A percentile compares a stretch with the other conserved stretches of the same genome.
phyloP scores from a whole-genome alignment of 1,284 basidiomycete genomes.

The Singerocomus inundabilis region DNA sequence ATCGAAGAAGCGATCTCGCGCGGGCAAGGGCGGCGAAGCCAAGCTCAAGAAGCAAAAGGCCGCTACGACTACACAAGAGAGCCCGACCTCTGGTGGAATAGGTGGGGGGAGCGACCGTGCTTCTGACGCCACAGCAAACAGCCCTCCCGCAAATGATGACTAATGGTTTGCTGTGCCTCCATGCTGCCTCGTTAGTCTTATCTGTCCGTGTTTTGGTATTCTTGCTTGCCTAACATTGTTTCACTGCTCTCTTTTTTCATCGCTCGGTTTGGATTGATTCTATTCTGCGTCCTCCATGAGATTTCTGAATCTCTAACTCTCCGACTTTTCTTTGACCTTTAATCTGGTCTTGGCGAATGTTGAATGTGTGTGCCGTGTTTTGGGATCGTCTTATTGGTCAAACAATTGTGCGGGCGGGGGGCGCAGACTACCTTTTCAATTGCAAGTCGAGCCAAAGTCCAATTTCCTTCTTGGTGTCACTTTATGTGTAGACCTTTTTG shows the following conservation, averaged over 20 bases:
- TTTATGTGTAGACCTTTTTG: neutral
- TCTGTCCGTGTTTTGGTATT: constrained; percentile 12
- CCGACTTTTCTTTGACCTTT: constrained; percentile 43
- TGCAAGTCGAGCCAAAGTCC: constrained; percentile 10
- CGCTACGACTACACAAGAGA: constrained; percentile 12
- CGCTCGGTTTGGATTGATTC: constrained; percentile 25
- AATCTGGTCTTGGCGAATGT: constrained; percentile 37
- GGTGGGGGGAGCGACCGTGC: constrained; percentile 28
- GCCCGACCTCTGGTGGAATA: constrained; percentile 24
- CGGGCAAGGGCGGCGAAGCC: constrained; percentile 31
- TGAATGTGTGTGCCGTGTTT: constrained; percentile 29
- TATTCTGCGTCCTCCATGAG: constrained; percentile 28
- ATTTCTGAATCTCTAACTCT: constrained; percentile 16
- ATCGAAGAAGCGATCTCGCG: constrained; percentile 33
- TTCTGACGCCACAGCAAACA: constrained; percentile 24
- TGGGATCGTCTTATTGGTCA: constrained; percentile 45
- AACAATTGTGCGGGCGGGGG: constrained; percentile 34
- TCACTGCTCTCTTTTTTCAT: constrained; percentile 1
- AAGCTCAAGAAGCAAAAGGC: constrained; percentile 39
- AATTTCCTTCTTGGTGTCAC: neutral
- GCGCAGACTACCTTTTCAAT: constrained; percentile 23
- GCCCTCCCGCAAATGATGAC: constrained; percentile 24
- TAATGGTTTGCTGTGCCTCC: constrained; percentile 15
- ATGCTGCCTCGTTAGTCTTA: constrained; percentile 16
- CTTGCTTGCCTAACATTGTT: constrained; percentile 5